Percentiles rank a stretch among this genome's conserved stretches.
phyloP scores from a whole-genome alignment of 1,139 yeast species.

The Geotrichum klebahnii region DNA sequence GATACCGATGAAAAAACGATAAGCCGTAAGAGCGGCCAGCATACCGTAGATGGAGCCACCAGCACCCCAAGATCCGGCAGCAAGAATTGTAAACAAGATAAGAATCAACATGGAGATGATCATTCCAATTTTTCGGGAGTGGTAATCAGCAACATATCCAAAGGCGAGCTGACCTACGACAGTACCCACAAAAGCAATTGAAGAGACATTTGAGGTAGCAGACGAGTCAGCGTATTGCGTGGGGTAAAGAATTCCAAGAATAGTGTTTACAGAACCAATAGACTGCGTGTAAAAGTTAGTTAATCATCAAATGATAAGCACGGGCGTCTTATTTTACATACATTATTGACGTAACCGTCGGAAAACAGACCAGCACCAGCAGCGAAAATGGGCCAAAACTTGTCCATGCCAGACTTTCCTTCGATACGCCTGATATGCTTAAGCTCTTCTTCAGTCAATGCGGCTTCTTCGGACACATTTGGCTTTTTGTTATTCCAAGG shows the following conservation, averaged over 20 bases:
- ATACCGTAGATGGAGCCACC: constrained; percentile 61
- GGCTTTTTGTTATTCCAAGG: constrained; percentile 22
- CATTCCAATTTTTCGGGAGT: constrained; percentile 80
- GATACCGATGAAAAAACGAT: constrained; percentile 81
- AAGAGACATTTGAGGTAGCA: constrained; percentile 73
- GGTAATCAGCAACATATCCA: constrained; percentile 74
- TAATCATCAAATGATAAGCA: no score
- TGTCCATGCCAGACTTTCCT: constrained; percentile 25
- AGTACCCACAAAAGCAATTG: constrained; percentile 90
- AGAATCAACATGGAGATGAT: constrained; percentile 65
- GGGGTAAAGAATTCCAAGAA: constrained; percentile 63
- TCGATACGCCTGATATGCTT: constrained; percentile 15
- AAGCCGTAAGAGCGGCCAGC: constrained; percentile 75
- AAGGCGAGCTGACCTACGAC: constrained; percentile 80
- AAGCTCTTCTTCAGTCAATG: constrained; percentile 12
- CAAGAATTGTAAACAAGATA: constrained; percentile 68
- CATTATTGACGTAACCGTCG: constrained; percentile 85
- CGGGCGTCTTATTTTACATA: no score
- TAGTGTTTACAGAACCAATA: constrained; percentile 69
- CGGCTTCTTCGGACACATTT: constrained; percentile 9
- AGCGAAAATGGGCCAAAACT: constrained; percentile 71
- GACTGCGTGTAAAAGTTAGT: no score
- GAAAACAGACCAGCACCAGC: constrained; percentile 90
- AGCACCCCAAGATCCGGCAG: constrained; percentile 87
- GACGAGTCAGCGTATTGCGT: constrained; percentile 53